A percentile compares a stretch with the other conserved stretches of the same genome.
phyloP scores from a whole-genome alignment of 805 yeast genomes.

The Spathaspora sp. region DNA sequence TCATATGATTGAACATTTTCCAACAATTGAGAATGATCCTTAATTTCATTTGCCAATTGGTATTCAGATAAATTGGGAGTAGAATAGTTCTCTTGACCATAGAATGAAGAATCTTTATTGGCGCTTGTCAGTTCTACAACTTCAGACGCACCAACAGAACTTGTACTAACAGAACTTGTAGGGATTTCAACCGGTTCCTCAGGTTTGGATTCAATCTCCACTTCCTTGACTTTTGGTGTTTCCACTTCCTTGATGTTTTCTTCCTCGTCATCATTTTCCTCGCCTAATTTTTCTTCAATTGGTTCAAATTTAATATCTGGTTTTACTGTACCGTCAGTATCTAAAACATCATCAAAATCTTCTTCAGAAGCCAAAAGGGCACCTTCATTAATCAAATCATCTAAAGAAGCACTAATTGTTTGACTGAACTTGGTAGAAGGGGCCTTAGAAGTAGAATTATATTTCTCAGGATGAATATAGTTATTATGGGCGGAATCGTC shows the following conservation, averaged over 20 bases:
- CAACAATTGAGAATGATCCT: slow-evolving; percentile 32
- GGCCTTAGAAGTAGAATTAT: slow-evolving; percentile 2
- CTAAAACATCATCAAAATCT: slow-evolving; percentile 49
- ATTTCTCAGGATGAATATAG: slow-evolving; percentile 43
- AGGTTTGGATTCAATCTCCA: not conserved
- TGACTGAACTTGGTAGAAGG: not conserved
- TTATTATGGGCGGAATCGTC: slow-evolving; percentile 44
- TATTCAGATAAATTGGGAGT: slow-evolving; percentile 44
- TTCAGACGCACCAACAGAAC: not conserved
- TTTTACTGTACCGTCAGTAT: slow-evolving; percentile 51
- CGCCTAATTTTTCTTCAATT: slow-evolving; percentile 21
- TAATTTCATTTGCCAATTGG: slow-evolving; percentile 38
- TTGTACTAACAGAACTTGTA: not conserved
- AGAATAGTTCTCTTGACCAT: slow-evolving; percentile 23
- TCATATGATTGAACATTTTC: slow-evolving; percentile 33
- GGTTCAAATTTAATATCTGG: slow-evolving; percentile 36
- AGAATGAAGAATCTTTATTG: slow-evolving; percentile 1
- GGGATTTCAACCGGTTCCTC: not conserved
- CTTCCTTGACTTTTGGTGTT: slow-evolving; percentile 2
- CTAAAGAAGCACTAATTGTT: slow-evolving; percentile 49
- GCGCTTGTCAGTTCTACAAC: not conserved
- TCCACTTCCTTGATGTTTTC: slow-evolving; percentile 6
- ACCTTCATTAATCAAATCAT: slow-evolving; percentile 46
- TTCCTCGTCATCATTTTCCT: slow-evolving; percentile 7
- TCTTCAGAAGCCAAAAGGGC: slow-evolving; percentile 49